Percentiles rank a stretch among this genome's conserved stretches.
phyloP scores from a whole-genome alignment of 306 rosid species.

The Prunus padus region DNA sequence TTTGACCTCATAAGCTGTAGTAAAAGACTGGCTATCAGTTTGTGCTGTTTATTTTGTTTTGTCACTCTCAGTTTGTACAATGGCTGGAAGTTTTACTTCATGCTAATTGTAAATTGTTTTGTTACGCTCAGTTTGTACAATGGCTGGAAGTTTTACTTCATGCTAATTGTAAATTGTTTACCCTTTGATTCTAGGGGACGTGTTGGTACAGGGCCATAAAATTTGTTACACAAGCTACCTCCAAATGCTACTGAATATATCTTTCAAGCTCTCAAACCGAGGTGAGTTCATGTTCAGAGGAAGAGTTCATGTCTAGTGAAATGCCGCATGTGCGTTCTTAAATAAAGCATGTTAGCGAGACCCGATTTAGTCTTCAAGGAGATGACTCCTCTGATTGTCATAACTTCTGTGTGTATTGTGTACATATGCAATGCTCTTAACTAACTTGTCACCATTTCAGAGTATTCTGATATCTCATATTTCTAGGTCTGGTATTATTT shows the following conservation, averaged over 20 bases:
- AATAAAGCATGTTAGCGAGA: background rate
- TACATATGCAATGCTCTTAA: background rate
- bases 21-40: background rate
- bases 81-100: constrained; percentile 11
- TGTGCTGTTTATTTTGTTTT: constrained; percentile 9
- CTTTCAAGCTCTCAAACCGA: constrained; percentile 68
- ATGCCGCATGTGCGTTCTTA: background rate
- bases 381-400: background rate
- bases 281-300: constrained; percentile 34
- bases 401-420: background rate
- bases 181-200: constrained; percentile 35
- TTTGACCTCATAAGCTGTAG: background rate
- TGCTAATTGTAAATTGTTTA: background rate
- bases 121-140: constrained; percentile 10
- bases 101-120: too few relatives aligned
- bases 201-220: constrained; percentile 41
- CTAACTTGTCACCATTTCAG: background rate
- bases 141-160: constrained; percentile 10
- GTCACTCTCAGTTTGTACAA: constrained; percentile 11
- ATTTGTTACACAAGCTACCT: constrained; percentile 50
- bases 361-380: background rate
- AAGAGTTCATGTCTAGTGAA: background rate
- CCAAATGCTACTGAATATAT: constrained; percentile 62
- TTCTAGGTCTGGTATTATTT: background rate
- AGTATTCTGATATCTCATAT: background rate